Conservation (phyloP, 139 green algal species). For the Chlamydomonas sp. region DNA sequence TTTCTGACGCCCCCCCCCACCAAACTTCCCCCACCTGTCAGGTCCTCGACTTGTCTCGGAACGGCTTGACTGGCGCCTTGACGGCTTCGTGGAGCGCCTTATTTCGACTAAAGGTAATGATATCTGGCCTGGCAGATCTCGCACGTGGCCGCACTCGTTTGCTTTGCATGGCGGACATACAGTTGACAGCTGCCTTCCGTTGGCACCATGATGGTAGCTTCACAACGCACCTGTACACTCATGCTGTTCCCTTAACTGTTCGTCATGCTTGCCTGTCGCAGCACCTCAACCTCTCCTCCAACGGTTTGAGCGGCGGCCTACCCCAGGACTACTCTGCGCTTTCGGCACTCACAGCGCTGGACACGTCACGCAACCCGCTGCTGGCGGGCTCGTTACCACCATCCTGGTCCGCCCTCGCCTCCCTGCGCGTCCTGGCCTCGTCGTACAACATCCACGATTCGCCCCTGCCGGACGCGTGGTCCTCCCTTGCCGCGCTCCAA, state of each 20-base stretch:
- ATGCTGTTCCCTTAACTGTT: neutral
- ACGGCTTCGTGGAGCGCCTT: too few species aligned
- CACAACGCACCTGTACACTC: too few species aligned
- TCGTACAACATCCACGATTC: neutral
- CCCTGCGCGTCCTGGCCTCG: neutral
- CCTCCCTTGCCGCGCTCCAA: neutral
- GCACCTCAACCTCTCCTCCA: neutral
- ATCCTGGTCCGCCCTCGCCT: neutral
- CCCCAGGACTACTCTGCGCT: slow-evolving; percentile 1
- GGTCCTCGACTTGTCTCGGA: too few species aligned
- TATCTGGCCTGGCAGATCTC: too few species aligned
- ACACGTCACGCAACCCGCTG: neutral
- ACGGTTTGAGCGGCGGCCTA: slow-evolving; percentile 14
- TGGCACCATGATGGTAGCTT: too few species aligned
- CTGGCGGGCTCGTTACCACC: slow-evolving; percentile 14
- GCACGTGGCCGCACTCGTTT: too few species aligned
- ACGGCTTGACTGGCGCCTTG: too few species aligned
- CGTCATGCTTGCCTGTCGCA: neutral
- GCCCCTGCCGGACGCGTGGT: slow-evolving; percentile 18
- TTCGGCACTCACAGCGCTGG: neutral
- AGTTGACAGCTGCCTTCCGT: too few species aligned
- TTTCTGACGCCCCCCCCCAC: too few species aligned
- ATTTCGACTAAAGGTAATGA: too few species aligned
- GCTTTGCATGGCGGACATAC: too few species aligned
- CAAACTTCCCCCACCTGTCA: too few species aligned